Base-by-base conservation (phyloP, 306 rosid genomes). In the Vigna radiata region DNA sequence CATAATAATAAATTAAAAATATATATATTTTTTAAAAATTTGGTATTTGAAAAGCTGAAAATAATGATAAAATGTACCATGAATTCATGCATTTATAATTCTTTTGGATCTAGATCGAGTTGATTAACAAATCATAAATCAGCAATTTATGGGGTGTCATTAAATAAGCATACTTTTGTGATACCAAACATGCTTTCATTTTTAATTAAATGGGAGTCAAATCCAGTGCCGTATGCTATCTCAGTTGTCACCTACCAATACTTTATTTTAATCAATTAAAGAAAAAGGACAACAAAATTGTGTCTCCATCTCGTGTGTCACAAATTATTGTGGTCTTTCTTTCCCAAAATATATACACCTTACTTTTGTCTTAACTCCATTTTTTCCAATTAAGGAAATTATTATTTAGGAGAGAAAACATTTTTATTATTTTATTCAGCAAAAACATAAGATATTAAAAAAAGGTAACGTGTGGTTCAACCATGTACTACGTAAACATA, bases 241-340 rank as follows among this genome's bases (percentile, higher is more conserved):
- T 44, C 49, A 33, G 49, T 62, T 62, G 72, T 56, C 69, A 67
- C 48, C 80, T 75, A 49, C 71, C 79, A 29, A 49, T 39, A 33
- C 14, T 49, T 18, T 39, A 64, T 69, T 17, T 8, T 27, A 27
- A 27, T 59, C 12, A 59, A 48, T 8, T 2, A 46, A 5, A 56
- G 0, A 25, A 5, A 67, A 68, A 75, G 17, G 66, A 48, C 48
- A 61, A 1, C 48, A 43, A 41, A 50, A 27, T 56, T 75, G 33
- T 75, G 81, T 50, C 77, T 61, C 61, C 85, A 69, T 17, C 66
- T 76, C 3, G n/a, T 13, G 21, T 13, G 58, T 74, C 77, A 61
- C 64, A 62, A 46, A 2, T 12, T 17, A 31, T 58, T 58, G 6
- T 16, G 8, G 8, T 54, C 56, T 43, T 25, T 68, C 18, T 66